Base-by-base conservation (phyloP, 805 yeast species). In the Nakazawaea pomicola region DNA sequence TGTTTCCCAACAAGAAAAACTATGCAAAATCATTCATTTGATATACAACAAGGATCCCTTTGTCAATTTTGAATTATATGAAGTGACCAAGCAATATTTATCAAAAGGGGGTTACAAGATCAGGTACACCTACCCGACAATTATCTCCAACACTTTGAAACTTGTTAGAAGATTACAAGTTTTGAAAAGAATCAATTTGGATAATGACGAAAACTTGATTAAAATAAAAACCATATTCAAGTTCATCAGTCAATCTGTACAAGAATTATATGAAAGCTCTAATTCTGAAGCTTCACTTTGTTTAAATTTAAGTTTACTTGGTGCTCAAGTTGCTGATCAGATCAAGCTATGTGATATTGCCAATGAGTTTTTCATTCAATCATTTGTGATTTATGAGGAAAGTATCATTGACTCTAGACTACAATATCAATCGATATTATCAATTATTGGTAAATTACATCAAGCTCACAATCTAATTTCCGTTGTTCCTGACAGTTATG, bases 321-420 rank as follows among this genome's bases (percentile, higher is more conserved):
- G 82, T 29, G 96, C 95, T 0, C 64, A 76, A 12, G 60, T 86
- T 3, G 91, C 97, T 0, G 96, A 93, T 57, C 91, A 85, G 58
- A 66, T 83, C 20, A 65, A 71, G 14, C 65, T 80, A 29, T 82
- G 80, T 44, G 88, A 83, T 45, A 78, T 88, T 23, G 69, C 91
- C 12, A 86, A 86, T 61, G 99, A 93, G 62, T 80, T 88, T 54
- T 87, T 83, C 59, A 90, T 86, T 28, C 95, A 89, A 58, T 83
- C 95, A 3, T 86, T 90, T 56, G 74, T 90, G 1, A 73, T 88
- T 0, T 90, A 87, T 57, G 98, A 91, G 58, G 81, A 77, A 45
- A 62, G 62, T 37, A 55, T 76, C 35, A 59, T 70, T 23, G 79
- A 74, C 28, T 71, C 76, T 0, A 61, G 67, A 40, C 48, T 65